Evolutionary conservation across 352 stramenopile species (phyloP), one percentile per base, ranked within the genome.

Genomic region (Globisporangium cystogenes): DNA sequence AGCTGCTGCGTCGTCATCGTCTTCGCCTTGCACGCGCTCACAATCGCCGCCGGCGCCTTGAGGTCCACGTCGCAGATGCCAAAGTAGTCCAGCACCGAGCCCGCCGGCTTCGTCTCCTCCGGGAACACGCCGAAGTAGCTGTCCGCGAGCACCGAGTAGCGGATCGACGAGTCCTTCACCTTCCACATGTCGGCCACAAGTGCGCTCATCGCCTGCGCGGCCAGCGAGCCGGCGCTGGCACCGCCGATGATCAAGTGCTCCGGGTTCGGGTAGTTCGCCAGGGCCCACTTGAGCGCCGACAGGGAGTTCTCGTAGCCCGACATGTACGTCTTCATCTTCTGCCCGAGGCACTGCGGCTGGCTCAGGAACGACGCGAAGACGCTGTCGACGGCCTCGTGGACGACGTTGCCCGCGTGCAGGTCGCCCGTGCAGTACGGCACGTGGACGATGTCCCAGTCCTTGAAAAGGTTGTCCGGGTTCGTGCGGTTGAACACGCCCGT

Each of bases 371-470:
- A 18, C 7, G 50, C 64, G 23, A 68, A 59, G 10, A 27, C 1
- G 12, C 23, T n/a, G 14, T 58, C 52, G 21, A 23, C 27, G 4
- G 16, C 14, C 21, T 54, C 15, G 24, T 12, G 29, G 37, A 39
- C 50, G n/a, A 39, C 26, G 57, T 68, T 67, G 49, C 70, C 70
- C 6, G 74, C 26, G 53, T 80, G 67, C 24, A 80, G 59, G 41
- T 80, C 70, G n/a, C 70, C 70, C 37, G 67, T 76, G 67, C 70
- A 80, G 57, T 80, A 80, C 20, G 67, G 67, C 16, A 76, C 53
- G 64, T 75, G 65, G 15, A 80, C 62, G 26, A 76, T 69, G 55
- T 72, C 74, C 70, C 70, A 80, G 64, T 76, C 67, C 45, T 62
- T 65, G 44, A 76, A 80, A 16, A 67, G 15, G 53, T 80, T 80